Base-by-base conservation (phyloP, 106 monocot genomes). In the Allium fistulosum region DNA sequence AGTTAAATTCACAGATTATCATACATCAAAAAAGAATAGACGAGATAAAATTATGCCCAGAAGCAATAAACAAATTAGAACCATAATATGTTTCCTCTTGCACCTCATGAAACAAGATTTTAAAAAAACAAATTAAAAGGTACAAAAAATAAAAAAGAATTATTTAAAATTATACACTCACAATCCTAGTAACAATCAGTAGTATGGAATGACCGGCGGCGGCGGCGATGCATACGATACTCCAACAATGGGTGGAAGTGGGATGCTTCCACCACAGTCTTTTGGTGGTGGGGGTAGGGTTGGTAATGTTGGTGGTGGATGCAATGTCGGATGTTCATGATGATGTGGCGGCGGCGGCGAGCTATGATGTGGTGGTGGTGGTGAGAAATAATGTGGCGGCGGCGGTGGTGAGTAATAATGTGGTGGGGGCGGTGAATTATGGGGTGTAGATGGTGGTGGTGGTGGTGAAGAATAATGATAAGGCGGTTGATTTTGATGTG, bases 221-320 rank as follows among this genome's bases (percentile, higher is more conserved):
- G 73, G 73, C 3, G 73, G 73, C 4, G 73, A 73, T 15, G 65
- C 73, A 57, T 73, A 73, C 2, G 57, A 58, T 8, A 73, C 65
- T 16, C 73, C 57, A 2, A 73, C 47, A 2, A 65, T 48, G 12
- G 73, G 65, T 16, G 73, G 73, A 50, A 73, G 47, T 56, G 73
- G 63, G 6, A 57, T n/a, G 46, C 56, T 73, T 8, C 64, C 65
- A 11, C 53, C 65, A 9, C 16, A 65, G 12, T 57, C 65, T 26
- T 56, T 63, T 26, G 65, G 17, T 6, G 55, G 64, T 18, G 73
- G 73, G 3, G 72, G 46, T 28, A 69, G 12, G 4, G 16, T 14
- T 11, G 45, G 63, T 17, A 53, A 17, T 26, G 55, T 47, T 13
- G 73, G 46, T 12, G 73, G 46, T 12, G 57, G 46, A 11, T 53